Base-by-base conservation (phyloP, 352 stramenopile species). In the Globisporangium spinosum region DNA sequence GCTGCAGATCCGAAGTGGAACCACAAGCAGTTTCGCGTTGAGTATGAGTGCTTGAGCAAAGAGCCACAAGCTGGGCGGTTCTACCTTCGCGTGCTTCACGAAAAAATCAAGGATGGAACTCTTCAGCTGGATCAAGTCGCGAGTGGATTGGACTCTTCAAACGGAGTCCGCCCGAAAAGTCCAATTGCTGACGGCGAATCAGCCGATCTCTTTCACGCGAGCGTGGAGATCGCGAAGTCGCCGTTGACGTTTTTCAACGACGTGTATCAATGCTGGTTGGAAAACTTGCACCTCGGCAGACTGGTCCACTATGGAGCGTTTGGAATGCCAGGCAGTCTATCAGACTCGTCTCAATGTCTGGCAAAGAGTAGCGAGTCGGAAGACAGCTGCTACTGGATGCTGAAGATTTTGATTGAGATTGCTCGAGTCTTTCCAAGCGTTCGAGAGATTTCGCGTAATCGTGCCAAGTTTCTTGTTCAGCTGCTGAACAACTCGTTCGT, bases 241-340 rank as follows among this genome's bases (percentile, higher is more conserved):
- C 87, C 85, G 22, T 60, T 68, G 2, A 73, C 66, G 20, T 92
- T 93, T 67, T 94, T 94, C 67, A 87, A 87, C 61, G 81, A 89
- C 13, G 81, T 93, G 1, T 95, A 93, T 62, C 82, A 94, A 68
- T 85, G 83, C 60, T 95, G 87, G 87, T 73, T 95, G 17, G 84
- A 95, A 45, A 76, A 91, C 65, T 68, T 91, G 22, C 77, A 90
- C 55, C 69, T 89, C 1, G 78, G 74, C 43, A 70, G 76, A 53
- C 67, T 79, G 34, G 73, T 67, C 23, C 66, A 82, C 15, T 77
- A 71, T 43, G 70, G 71, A 67, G 75, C 71, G 6, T 73, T 70
- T 12, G 68, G 77, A 58, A 76, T 64, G 64, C 76, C 75, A 29
- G 77, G 71, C 23, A 80, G 79, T 66, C 32, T 56, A 5, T 61